Base-by-base conservation (phyloP, 1,284 basidiomycete species). In the Clitocybe nebularis region DNA sequence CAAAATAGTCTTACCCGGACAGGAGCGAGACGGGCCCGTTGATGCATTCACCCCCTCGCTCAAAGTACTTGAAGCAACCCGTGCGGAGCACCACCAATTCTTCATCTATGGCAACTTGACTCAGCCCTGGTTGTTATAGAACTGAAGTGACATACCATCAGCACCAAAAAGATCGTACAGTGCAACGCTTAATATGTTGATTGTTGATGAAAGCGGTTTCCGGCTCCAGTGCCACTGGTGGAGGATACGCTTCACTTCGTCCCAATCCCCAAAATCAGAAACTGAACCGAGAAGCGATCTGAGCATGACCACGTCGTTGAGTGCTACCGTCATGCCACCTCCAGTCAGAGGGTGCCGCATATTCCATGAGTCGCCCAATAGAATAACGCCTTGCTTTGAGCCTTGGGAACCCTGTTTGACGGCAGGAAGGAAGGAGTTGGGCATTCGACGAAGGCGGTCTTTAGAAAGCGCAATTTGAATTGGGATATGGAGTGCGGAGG, bases 261-360 rank as follows among this genome's bases (percentile, higher is more conserved):
- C 65, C 88, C 88, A 91, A 57, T 89, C 74, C 4, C 60, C 58
- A 22, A 84, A 61, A 46, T 80, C 68, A 2, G 64, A 52, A 3
- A 81, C 61, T 2, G 67, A 62, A 0, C 67, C 62, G 0, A 95
- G 67, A 46, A 89, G 67, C 20, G 79, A 67, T 0, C 81, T 75
- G 6, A 96, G 71, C 14, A 89, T 58, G 11, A 92, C 82, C 10
- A 88, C 86, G 53, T 96, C 93, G 58, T 84, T 76, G 43, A 96
- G 72, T 1, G 91, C 92, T 32, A 95, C 93, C 1, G 91, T 93
- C 93, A 97, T 97, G 4, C 93, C 93, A 13, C 92, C 95, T 7
- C 96, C 96, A 0, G 95, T 99, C 8, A 99, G 74, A 0, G 96
- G 95, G 65, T 99, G 96, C 1, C 96, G 87, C 94, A 99, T 99